Percentiles rank a stretch among this genome's conserved stretches.
These are phyloP conservation scores for Kingdonia uniflora DNA, from an alignment of 164 flowering plant species.

Conservation along the genomic window DNA sequence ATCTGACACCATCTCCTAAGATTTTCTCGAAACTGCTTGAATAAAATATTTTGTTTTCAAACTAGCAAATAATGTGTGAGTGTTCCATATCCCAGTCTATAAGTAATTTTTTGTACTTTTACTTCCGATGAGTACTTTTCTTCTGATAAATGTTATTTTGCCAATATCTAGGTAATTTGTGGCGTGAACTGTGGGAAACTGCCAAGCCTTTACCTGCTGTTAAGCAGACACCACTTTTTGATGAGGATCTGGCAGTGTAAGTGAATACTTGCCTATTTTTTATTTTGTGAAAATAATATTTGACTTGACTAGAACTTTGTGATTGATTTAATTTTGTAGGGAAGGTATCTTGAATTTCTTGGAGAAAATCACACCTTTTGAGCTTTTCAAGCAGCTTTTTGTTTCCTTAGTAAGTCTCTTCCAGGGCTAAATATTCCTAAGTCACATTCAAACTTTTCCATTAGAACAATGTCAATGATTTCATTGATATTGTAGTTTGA, in stretches of 20 bases:
- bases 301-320: background rate
- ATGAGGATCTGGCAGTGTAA: conserved; percentile 95
- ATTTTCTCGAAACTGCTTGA: no score
- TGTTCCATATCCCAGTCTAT: no score
- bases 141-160: background rate
- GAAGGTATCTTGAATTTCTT: conserved; percentile 64
- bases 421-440: no score
- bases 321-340: conserved; percentile 27
- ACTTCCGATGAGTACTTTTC: no score
- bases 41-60: no score
- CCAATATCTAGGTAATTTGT: conserved; percentile 63
- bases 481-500: no score
- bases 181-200: conserved; percentile 94
- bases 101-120: no score
- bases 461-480: no score
- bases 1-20: no score
- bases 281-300: background rate
- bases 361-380: conserved; percentile 60
- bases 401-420: conserved; percentile 58
- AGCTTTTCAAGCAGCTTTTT: conserved; percentile 71
- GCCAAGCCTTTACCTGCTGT: conserved; percentile 86
- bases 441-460: no score
- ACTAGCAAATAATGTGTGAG: no score
- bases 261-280: conserved; percentile 14
- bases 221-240: conserved; percentile 76